Evolutionary conservation across 1,139 yeast species (phyloP).

Genomic region (Zhuliangozyma parablackwelliae): DNA sequence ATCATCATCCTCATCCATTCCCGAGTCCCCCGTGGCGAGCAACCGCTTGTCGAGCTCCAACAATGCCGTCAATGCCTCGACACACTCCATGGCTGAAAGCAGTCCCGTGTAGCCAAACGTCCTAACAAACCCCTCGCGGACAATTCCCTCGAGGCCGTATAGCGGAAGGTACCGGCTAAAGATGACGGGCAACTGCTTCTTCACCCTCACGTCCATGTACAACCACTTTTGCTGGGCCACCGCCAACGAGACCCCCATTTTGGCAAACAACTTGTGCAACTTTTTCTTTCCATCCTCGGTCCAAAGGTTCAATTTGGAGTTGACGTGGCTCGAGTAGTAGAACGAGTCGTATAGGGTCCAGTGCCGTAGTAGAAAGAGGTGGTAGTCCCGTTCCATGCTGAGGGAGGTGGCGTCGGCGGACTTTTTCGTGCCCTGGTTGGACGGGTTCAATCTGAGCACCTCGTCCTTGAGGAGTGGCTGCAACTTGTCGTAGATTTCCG

Average conservation of each 20-base stretch:
- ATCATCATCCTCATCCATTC: neutral
- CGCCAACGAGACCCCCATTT: constrained; percentile 89
- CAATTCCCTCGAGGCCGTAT: constrained; percentile 79
- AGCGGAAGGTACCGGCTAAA: constrained; percentile 66
- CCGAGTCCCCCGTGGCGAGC: constrained; percentile 9
- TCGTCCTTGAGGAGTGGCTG: constrained; percentile 80
- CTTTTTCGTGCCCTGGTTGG: constrained; percentile 16
- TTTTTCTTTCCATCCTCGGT: constrained; percentile 87
- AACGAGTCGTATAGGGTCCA: constrained; percentile 93
- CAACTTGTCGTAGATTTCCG: constrained; percentile 69
- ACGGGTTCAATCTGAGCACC: constrained; percentile 61
- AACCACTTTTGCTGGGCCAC: constrained; percentile 92
- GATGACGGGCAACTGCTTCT: constrained; percentile 65
- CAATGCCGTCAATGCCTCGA: constrained; percentile 80
- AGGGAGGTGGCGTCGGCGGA: constrained; percentile 65
- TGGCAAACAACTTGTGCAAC: constrained; percentile 86
- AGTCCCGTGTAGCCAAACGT: constrained; percentile 85
- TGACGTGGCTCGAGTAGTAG: constrained; percentile 82
- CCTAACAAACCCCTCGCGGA: constrained; percentile 81
- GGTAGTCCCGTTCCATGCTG: constrained; percentile 76
- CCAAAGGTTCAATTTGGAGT: constrained; percentile 84
- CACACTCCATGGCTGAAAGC: constrained; percentile 89
- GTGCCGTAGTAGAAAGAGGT: constrained; percentile 80
- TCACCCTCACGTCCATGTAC: constrained; percentile 78
- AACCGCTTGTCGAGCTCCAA: constrained; percentile 59